These are phyloP conservation scores for Claviceps monticola DNA, from an alignment of 2,329 filamentous ascomycete genomes.

Conservation along the genomic window DNA sequence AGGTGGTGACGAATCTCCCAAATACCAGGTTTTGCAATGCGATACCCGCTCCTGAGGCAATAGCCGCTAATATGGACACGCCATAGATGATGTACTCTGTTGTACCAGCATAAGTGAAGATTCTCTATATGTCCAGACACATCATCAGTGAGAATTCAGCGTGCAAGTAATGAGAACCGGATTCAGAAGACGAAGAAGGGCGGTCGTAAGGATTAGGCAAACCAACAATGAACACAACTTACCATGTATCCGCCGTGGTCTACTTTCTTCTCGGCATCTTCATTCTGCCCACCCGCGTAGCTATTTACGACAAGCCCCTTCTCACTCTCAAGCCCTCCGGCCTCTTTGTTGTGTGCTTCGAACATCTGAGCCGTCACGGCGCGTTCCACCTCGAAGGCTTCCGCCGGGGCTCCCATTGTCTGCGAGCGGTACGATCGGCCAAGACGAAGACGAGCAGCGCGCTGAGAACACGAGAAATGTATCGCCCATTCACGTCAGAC, in stretches of 20 bases:
- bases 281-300: too few relatives aligned
- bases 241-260: constrained; percentile 4
- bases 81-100: constrained; percentile 16
- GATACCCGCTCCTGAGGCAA: constrained; percentile 23
- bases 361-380: not conserved
- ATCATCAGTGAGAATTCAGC: not conserved
- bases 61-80: constrained; percentile 17
- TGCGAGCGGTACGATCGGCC: not conserved
- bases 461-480: not conserved
- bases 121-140: constrained; percentile 11
- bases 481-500: too few relatives aligned
- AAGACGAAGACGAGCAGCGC: not conserved
- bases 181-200: not conserved
- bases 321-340: not conserved
- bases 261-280: not conserved
- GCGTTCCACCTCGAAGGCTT: not conserved
- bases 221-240: not conserved
- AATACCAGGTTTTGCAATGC: constrained; percentile 26
- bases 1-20: constrained; percentile 22
- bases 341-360: not conserved
- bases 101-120: constrained; percentile 16
- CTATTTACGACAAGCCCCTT: not conserved
- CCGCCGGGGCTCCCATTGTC: not conserved
- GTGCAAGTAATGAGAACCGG: not conserved
- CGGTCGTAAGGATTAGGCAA: too few relatives aligned